phyloP scores from a whole-genome alignment of 2,329 filamentous ascomycete genomes.

The Neofusicoccum umdonicola region DNA sequence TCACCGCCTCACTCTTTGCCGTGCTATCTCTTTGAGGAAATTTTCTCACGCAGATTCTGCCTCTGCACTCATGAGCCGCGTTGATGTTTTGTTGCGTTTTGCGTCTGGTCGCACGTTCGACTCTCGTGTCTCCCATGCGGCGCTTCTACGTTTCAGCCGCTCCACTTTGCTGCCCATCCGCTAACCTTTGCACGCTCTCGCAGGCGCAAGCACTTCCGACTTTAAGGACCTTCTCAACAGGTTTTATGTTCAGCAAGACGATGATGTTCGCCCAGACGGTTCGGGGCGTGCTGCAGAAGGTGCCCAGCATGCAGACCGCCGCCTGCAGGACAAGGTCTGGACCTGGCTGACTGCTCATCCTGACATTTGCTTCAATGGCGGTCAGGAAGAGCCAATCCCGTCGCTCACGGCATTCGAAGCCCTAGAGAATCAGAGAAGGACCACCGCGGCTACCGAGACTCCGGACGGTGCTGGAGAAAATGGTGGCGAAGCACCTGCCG shows the following conservation, averaged over 20 bases:
- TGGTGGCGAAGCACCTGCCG: background rate
- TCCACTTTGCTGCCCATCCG: constrained; percentile 12
- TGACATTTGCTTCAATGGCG: constrained; percentile 50
- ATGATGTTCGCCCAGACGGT: background rate
- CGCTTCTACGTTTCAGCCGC: constrained; percentile 9
- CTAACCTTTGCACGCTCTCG: background rate
- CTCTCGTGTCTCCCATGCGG: constrained; percentile 12
- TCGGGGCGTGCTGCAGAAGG: background rate
- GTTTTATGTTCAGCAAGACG: constrained; percentile 32
- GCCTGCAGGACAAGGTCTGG: constrained; percentile 56
- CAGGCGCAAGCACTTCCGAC: constrained; percentile 42
- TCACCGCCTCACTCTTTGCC: constrained; percentile 2
- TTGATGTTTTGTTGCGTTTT: background rate
- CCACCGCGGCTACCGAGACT: background rate
- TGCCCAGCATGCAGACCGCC: constrained; percentile 43
- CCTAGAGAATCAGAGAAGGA: constrained; percentile 22
- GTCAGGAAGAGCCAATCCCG: constrained; percentile 28
- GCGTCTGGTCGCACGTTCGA: constrained; percentile 17
- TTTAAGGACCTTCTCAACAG: constrained; percentile 38
- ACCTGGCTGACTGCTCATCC: constrained; percentile 55
- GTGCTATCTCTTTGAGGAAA: constrained; percentile 6
- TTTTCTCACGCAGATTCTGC: background rate
- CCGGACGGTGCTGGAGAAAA: background rate
- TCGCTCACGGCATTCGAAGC: constrained; percentile 33
- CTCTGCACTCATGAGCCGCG: background rate